Conservation (phyloP, 306 rosid genomes). For the Acacia confusa region DNA sequence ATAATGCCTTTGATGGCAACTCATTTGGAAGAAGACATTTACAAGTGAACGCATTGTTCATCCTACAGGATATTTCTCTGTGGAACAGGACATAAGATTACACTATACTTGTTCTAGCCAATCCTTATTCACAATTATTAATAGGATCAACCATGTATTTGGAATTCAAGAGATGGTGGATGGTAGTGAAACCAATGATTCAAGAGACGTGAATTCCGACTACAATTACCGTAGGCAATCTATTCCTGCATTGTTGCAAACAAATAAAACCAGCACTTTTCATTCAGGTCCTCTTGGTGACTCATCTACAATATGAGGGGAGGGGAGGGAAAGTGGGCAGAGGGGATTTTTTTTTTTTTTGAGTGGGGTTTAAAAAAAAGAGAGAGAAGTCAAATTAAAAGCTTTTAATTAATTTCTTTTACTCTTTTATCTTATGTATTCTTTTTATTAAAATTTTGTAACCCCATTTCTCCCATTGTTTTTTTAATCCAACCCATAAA, state of each 20-base stretch:
- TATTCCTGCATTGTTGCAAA: slow-evolving; percentile 66
- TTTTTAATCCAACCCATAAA: no score
- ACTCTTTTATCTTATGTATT: no score
- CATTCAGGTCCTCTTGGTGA: slow-evolving; percentile 73
- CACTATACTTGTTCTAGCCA: slow-evolving; percentile 59
- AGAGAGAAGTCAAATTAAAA: no score
- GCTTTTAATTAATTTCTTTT: no score
- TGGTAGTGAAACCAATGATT: slow-evolving; percentile 43
- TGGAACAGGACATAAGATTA: slow-evolving; percentile 92
- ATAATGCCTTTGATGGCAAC: no score
- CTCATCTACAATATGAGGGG: slow-evolving; percentile 50
- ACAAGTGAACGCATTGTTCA: no score
- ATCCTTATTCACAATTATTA: slow-evolving; percentile 73
- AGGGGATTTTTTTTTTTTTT: no score
- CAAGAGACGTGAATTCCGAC: slow-evolving; percentile 46
- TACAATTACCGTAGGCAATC: slow-evolving; percentile 61
- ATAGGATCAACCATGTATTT: slow-evolving; percentile 73
- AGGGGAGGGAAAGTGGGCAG: no score
- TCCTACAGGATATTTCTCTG: slow-evolving; percentile 62
- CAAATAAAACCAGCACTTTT: slow-evolving; percentile 47
- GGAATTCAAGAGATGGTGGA: slow-evolving; percentile 58
- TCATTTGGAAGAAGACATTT: slow-evolving; percentile 61
- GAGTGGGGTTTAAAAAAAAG: no score
- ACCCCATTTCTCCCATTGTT: no score
- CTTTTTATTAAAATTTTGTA: no score